Evolutionary conservation across 805 yeast species (phyloP).

Genomic region (Nakazawaea molendinolei): DNA sequence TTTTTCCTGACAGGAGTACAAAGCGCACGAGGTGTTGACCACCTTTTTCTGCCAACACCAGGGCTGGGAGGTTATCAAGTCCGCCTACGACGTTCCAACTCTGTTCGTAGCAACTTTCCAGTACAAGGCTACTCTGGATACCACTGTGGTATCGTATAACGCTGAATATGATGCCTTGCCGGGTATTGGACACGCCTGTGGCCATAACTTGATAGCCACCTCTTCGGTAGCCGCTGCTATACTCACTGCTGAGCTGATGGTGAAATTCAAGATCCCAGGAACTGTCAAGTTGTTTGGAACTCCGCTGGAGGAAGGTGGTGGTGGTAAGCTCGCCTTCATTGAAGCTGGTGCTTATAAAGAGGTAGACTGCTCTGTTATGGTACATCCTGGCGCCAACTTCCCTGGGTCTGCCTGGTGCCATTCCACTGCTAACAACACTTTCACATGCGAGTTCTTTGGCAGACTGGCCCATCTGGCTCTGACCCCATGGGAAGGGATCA

Average conservation of each 20-base stretch:
- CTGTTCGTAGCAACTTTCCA: slow-evolving; percentile 17
- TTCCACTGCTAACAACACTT: slow-evolving; percentile 16
- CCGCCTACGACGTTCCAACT: slow-evolving; percentile 21
- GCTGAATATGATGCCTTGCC: slow-evolving; percentile 25
- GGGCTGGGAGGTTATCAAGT: slow-evolving; percentile 20
- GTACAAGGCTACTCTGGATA: slow-evolving; percentile 9
- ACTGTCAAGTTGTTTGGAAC: slow-evolving; percentile 23
- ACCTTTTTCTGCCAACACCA: slow-evolving; percentile 16
- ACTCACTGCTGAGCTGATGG: slow-evolving; percentile 17
- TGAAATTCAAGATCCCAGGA: slow-evolving; percentile 19
- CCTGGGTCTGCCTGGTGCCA: slow-evolving; percentile 16
- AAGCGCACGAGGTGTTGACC: slow-evolving; percentile 20
- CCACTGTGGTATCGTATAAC: slow-evolving; percentile 19
- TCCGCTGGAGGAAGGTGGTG: slow-evolving; percentile 25
- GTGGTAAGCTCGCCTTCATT: slow-evolving; percentile 20
- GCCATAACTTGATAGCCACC: slow-evolving; percentile 24
- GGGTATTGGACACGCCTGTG: slow-evolving; percentile 25
- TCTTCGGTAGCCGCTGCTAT: slow-evolving; percentile 18
- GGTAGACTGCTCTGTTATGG: slow-evolving; percentile 22
- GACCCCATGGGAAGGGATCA: slow-evolving; percentile 23
- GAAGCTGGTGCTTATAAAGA: slow-evolving; percentile 22
- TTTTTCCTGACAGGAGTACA: slow-evolving; percentile 18
- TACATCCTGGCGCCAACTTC: slow-evolving; percentile 17
- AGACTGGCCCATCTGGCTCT: slow-evolving; percentile 24
- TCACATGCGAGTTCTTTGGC: slow-evolving; percentile 19